Evolutionary conservation across 2,329 filamentous ascomycete species (phyloP).

Genomic region (Microsporum audouinii): DNA sequence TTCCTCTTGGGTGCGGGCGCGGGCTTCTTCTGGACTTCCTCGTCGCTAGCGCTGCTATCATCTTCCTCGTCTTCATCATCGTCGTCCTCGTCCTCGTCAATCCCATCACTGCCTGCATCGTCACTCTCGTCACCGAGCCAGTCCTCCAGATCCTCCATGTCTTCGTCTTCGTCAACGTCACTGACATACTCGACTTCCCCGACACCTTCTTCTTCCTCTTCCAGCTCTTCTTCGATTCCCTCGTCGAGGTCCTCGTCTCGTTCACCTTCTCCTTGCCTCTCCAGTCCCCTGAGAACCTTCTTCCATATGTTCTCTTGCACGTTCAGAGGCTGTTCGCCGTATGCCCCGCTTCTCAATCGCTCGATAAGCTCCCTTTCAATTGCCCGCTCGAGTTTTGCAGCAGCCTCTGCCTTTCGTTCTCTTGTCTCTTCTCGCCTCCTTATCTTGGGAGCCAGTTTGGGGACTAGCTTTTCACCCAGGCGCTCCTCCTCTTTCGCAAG

Average conservation of each 20-base stretch:
- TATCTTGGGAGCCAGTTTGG: slow-evolving; percentile 85
- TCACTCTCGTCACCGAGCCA: slow-evolving; percentile 69
- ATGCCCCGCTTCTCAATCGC: slow-evolving; percentile 78
- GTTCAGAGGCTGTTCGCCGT: slow-evolving; percentile 88
- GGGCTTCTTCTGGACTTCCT: slow-evolving; percentile 38
- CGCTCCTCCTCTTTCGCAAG: slow-evolving; percentile 81
- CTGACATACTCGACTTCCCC: slow-evolving; percentile 85
- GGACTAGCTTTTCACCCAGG: slow-evolving; percentile 76
- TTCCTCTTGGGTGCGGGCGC: slow-evolving; percentile 46
- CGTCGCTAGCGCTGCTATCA: slow-evolving; percentile 43
- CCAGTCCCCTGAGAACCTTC: slow-evolving; percentile 83
- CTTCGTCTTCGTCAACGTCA: slow-evolving; percentile 66
- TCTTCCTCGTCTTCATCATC: slow-evolving; percentile 51
- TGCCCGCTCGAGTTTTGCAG: slow-evolving; percentile 86
- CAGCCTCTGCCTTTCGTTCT: slow-evolving; percentile 65
- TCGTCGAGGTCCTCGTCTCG: slow-evolving; percentile 82
- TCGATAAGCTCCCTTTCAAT: slow-evolving; percentile 95
- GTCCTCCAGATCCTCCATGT: slow-evolving; percentile 90
- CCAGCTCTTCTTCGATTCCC: slow-evolving; percentile 64
- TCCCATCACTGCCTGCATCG: slow-evolving; percentile 37
- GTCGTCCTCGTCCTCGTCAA: slow-evolving; percentile 43
- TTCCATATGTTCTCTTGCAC: slow-evolving; percentile 94
- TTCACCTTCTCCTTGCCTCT: slow-evolving; percentile 71
- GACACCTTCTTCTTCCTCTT: slow-evolving; percentile 58
- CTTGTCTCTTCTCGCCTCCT: slow-evolving; percentile 61